A percentile compares a stretch with the other conserved stretches of the same genome.
phyloP scores from a whole-genome alignment of 75 land plant genomes.

The Picea glauca region DNA sequence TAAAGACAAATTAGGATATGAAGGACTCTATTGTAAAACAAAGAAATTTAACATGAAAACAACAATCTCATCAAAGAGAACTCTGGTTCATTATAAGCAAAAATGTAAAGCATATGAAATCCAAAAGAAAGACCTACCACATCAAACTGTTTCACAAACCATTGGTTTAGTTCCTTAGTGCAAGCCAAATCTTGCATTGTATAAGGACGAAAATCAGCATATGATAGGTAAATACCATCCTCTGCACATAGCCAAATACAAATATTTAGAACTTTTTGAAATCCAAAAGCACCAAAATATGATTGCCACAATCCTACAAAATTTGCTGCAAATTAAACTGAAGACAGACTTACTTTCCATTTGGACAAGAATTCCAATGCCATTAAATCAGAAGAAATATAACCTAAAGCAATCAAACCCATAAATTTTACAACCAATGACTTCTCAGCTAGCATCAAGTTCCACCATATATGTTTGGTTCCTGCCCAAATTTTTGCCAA shows the following conservation, averaged over 20 bases:
- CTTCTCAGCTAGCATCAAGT: no score
- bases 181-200: constrained; percentile 77
- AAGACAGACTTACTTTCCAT: no score
- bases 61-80: not conserved
- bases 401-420: no score
- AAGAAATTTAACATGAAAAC: not conserved
- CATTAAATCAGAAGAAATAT: no score
- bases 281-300: not conserved
- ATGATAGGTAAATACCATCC: constrained; percentile 86
- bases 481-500: no score
- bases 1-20: not conserved
- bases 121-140: constrained; percentile 48
- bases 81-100: not conserved
- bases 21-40: not conserved
- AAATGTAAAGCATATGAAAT: not conserved
- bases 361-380: no score
- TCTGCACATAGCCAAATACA: constrained; percentile 38
- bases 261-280: not conserved
- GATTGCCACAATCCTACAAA: not conserved
- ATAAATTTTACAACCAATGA: no score
- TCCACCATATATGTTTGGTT: no score
- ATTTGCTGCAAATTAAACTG: not conserved
- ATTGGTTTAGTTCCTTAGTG: constrained; percentile 73
- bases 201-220: constrained; percentile 81
- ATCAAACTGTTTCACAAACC: constrained; percentile 94